phyloP scores from a whole-genome alignment of 805 yeast genomes.

The Wickerhamiella dianesei region DNA sequence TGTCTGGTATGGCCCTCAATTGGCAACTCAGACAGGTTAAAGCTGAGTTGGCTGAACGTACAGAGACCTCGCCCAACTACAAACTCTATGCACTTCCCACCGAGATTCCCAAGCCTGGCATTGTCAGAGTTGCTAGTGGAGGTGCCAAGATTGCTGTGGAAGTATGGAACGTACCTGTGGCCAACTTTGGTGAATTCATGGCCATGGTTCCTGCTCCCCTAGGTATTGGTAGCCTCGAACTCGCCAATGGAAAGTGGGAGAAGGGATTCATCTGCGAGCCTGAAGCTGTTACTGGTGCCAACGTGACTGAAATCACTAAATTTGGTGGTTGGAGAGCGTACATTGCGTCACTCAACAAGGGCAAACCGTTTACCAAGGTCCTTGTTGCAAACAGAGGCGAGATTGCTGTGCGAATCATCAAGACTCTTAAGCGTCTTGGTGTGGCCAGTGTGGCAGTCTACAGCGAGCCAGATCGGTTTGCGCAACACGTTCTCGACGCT shows the following conservation, averaged over 20 bases:
- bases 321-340: slow-evolving; percentile 83
- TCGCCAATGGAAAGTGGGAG: slow-evolving; percentile 67
- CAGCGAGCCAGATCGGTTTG: slow-evolving; percentile 79
- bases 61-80: slow-evolving; percentile 60
- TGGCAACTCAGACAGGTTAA: slow-evolving; percentile 85
- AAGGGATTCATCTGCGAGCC: slow-evolving; percentile 95
- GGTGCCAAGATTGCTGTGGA: slow-evolving; percentile 50
- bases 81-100: slow-evolving; percentile 61
- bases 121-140: slow-evolving; percentile 43
- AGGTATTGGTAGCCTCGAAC: slow-evolving; percentile 88
- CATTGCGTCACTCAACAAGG: slow-evolving; percentile 25
- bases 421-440: slow-evolving; percentile 66
- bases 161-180: slow-evolving; percentile 69
- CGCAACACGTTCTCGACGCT: slow-evolving; percentile 74
- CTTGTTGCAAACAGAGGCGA: slow-evolving; percentile 96
- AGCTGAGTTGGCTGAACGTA: slow-evolving; percentile 53
- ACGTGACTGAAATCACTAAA: slow-evolving; percentile 67
- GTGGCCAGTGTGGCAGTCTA: slow-evolving; percentile 77
- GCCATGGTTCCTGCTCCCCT: slow-evolving; percentile 86
- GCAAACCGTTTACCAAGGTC: slow-evolving; percentile 66
- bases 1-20: slow-evolving; percentile 74
- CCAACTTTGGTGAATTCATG: slow-evolving; percentile 68
- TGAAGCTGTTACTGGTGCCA: slow-evolving; percentile 34
- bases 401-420: slow-evolving; percentile 88
- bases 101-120: slow-evolving; percentile 84